These are phyloP conservation scores for Penicillium brevicompactum DNA, from an alignment of 2,329 filamentous ascomycete genomes.

Conservation along the genomic window DNA sequence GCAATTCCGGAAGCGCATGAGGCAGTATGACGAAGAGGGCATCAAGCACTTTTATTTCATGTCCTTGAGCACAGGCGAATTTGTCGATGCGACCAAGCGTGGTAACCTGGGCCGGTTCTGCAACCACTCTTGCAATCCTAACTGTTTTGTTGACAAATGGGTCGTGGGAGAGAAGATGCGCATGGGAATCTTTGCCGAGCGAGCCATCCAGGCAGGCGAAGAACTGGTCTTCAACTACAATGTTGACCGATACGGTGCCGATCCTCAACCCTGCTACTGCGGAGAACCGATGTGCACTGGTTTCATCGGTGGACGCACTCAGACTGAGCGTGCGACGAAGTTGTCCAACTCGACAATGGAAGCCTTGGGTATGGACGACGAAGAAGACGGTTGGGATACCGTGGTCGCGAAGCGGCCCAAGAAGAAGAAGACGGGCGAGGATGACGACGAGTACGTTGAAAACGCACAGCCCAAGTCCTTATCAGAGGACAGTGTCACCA, in stretches of 20 bases:
- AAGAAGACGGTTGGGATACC: constrained; percentile 88
- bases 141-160: constrained; percentile 99
- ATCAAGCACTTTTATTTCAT: constrained; percentile 99
- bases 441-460: constrained; percentile 94
- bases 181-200: constrained; percentile 97
- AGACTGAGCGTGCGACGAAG: constrained; percentile 93
- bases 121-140: constrained; percentile 98
- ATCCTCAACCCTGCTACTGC: constrained; percentile 96
- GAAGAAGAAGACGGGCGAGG: constrained; percentile 88
- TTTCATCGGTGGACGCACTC: constrained; percentile 96
- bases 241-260: constrained; percentile 94
- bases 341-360: constrained; percentile 86
- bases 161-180: constrained; percentile 95
- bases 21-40: constrained; percentile 90
- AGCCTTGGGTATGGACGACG: constrained; percentile 92
- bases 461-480: constrained; percentile 78
- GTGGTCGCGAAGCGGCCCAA: constrained; percentile 84
- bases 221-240: constrained; percentile 99
- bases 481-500: constrained; percentile 80
- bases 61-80: constrained; percentile 94
- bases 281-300: constrained; percentile 92
- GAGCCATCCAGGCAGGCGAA: constrained; percentile 81
- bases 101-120: constrained; percentile 96
- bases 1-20: constrained; percentile 84
- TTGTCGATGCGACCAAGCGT: constrained; percentile 95